Percentiles rank a stretch among this genome's conserved stretches.
phyloP scores from a whole-genome alignment of 2,329 filamentous ascomycete genomes.

The Fusarium tanahbumbuense region DNA sequence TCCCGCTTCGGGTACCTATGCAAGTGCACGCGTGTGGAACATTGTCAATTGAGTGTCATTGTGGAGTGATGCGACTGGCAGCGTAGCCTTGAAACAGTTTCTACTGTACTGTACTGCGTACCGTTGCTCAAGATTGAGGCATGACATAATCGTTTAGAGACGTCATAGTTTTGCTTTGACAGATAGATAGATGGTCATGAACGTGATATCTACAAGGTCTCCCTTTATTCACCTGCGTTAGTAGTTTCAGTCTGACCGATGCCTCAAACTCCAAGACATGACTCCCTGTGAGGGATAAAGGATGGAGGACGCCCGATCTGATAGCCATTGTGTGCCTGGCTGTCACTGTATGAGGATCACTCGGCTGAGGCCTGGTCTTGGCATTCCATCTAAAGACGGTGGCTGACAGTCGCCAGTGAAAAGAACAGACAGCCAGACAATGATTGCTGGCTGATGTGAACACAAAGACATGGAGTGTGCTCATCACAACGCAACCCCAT shows the following conservation, averaged over 20 bases:
- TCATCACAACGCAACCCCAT: slow-evolving; percentile 38
- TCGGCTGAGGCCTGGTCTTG: slow-evolving; percentile 23
- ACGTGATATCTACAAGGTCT: background rate
- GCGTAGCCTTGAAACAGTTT: slow-evolving; percentile 1
- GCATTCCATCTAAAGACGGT: slow-evolving; percentile 21
- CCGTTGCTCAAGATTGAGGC: background rate
- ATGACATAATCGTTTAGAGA: slow-evolving; percentile 7
- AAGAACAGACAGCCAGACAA: background rate
- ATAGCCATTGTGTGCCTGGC: background rate
- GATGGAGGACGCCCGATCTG: background rate
- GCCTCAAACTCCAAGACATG: background rate
- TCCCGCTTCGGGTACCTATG: slow-evolving; percentile 13
- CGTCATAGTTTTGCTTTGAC: slow-evolving; percentile 4
- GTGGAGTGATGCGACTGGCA: slow-evolving; percentile 7
- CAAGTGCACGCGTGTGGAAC: slow-evolving; percentile 27
- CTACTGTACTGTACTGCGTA: background rate
- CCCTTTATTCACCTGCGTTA: background rate
- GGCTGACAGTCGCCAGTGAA: slow-evolving; percentile 2
- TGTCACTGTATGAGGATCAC: slow-evolving; percentile 13
- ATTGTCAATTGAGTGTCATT: slow-evolving; percentile 2
- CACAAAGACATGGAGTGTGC: slow-evolving; percentile 35
- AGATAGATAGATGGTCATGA: background rate
- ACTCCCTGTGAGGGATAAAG: slow-evolving; percentile 1
- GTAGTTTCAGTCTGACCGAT: background rate
- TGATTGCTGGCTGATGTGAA: slow-evolving; percentile 21